A percentile compares a stretch with the other conserved stretches of the same genome.
Conservation (phyloP, 176 grass and related monocot species). For the Juncus effusus region DNA sequence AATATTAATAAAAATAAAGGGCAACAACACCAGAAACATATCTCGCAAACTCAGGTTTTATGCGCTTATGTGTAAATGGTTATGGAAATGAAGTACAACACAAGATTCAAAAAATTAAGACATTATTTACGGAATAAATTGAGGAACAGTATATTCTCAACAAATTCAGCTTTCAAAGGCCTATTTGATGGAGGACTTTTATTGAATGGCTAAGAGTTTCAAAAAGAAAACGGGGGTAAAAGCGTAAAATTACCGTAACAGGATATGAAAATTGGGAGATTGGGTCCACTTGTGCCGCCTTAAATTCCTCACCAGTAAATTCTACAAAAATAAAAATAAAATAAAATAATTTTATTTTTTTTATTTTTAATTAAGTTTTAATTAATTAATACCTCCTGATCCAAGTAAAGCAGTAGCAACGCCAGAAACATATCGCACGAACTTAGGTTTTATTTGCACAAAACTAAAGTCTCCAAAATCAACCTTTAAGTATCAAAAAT, state of each 20-base stretch:
- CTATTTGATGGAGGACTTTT: too few relatives aligned
- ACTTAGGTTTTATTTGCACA: constrained; percentile 72
- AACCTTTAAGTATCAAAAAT: constrained; percentile 48
- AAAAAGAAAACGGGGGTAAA: constrained; percentile 17
- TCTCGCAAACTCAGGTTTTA: neutral
- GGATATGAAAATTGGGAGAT: constrained; percentile 88
- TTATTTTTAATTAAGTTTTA: neutral
- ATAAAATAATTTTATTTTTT: constrained; percentile 13
- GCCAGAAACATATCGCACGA: constrained; percentile 73
- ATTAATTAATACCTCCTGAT: constrained; percentile 61
- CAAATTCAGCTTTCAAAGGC: too few relatives aligned
- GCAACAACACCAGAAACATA: neutral
- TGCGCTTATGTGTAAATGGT: neutral
- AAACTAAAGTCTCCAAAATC: constrained; percentile 96
- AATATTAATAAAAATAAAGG: too few relatives aligned
- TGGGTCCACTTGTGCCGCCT: constrained; percentile 68
- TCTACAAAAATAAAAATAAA: constrained; percentile 39
- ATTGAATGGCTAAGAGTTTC: too few relatives aligned
- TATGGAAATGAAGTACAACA: too few relatives aligned
- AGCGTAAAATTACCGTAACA: constrained; percentile 48
- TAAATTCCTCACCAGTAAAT: constrained; percentile 71
- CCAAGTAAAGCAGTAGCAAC: constrained; percentile 86
- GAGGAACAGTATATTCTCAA: too few relatives aligned
- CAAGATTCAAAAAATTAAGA: too few relatives aligned
- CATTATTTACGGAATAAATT: too few relatives aligned